Evolutionary conservation across 306 rosid genomes (phyloP), one percentile per base, ranked within the genome.

Genomic region (Ceratonia siliqua): DNA sequence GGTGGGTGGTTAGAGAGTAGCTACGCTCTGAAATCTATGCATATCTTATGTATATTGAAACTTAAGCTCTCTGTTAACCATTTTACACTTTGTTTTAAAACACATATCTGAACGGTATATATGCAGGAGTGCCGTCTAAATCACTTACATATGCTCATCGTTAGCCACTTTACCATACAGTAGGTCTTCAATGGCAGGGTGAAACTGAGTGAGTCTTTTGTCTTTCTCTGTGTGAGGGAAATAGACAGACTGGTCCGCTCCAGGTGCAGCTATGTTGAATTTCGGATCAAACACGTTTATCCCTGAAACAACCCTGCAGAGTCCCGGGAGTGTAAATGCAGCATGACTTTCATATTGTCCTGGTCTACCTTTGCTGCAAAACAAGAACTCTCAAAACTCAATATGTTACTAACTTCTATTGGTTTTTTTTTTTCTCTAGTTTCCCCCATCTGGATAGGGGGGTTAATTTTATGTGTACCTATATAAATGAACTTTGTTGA

Each of bases 191-290:
- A 91, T 89, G 57, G 83, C 87, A 38, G 91, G 86, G 48, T 81
- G 82, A 64, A 91, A 89, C 58, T 83, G 69, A 20, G 76, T 21
- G 62, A 89, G 58, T 38, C 97, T 87, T 32, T 50, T 82, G 52
- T 83, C 81, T 77, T 81, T 89, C 61, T 88, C 91, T 6, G 84
- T 70, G 83, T 66, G 57, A 68, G 98, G 97, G 73, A 91, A 93
- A 66, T 93, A 93, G 66, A 93, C 90, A 5, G 92, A 74, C 50
- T 93, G 98, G 30, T 93, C 97, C 1, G 97, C 97, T 45, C 97
- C 98, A 2, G 98, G 98, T 10, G 98, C 86, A 25, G 94, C 98
- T 56, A 93, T 91, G 82, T 93, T 93, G 91, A 93, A 93, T 81
- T 91, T 93, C 5, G 96, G 94, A 85, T 93, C 98, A 48, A 86